A percentile compares a stretch with the other conserved stretches of the same genome.
Evolutionary conservation across 306 rosid species (phyloP).

Genomic region (Pyrus betulifolia): DNA sequence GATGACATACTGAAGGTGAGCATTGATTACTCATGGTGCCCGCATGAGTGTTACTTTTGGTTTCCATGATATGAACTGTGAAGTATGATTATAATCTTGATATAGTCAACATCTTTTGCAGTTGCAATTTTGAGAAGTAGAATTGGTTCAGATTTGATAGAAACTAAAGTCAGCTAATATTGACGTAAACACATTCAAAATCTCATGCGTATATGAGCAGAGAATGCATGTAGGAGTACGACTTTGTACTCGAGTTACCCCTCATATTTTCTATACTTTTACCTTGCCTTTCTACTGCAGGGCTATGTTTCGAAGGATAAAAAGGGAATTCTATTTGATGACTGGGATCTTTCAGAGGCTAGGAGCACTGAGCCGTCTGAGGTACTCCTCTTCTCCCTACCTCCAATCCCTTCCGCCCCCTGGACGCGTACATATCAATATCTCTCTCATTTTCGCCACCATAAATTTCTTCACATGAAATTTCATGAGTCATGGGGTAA

Average conservation of each 20-base stretch:
- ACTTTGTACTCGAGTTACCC: background rate
- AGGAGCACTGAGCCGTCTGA: conserved; percentile 66
- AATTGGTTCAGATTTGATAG: background rate
- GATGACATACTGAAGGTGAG: conserved; percentile 92
- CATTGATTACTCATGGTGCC: conserved; percentile 7
- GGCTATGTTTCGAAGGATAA: conserved; percentile 88
- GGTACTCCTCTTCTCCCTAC: conserved; percentile 31
- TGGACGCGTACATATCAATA: no score
- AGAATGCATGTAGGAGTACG: background rate
- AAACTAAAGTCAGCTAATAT: background rate
- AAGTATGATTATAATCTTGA: background rate
- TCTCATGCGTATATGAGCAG: background rate
- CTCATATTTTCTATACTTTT: background rate
- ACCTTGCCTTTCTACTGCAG: conserved; percentile 34
- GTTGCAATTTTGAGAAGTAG: background rate
- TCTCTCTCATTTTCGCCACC: no score
- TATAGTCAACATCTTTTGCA: background rate
- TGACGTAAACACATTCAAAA: background rate
- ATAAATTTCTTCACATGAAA: background rate
- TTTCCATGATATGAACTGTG: background rate
- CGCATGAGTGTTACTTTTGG: background rate
- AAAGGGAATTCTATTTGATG: conserved; percentile 67
- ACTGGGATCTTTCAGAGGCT: conserved; percentile 93
- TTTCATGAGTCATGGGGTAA: background rate
- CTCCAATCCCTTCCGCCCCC: background rate